Percentiles rank a stretch among this genome's conserved stretches.
Evolutionary conservation across 1,139 yeast genomes (phyloP).

Genomic region (Debaryomyces robertsiae): DNA sequence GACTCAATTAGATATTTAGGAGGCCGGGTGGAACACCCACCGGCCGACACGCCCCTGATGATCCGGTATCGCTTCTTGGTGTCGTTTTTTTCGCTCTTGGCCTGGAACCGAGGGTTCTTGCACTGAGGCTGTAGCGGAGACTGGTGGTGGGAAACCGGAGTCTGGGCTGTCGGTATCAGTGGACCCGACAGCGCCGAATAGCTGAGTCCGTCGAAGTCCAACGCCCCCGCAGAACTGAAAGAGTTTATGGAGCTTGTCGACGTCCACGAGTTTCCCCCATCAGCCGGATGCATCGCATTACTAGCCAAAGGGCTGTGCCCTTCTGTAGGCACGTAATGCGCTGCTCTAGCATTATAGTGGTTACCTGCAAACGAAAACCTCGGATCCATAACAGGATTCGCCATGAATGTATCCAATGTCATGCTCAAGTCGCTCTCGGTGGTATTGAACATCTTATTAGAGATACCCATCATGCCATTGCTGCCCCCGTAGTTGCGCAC

Average conservation of each 20-base stretch:
- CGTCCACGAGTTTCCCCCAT: background rate
- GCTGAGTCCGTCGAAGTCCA: background rate
- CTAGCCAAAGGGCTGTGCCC: background rate
- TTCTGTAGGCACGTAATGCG: background rate
- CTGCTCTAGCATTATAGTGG: no score
- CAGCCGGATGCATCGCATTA: background rate
- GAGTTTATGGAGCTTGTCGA: background rate
- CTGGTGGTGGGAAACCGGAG: conserved; percentile 4
- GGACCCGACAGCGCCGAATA: background rate
- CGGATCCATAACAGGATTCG: no score
- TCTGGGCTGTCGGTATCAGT: background rate
- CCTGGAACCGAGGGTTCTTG: background rate
- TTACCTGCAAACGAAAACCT: no score
- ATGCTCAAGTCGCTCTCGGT: background rate
- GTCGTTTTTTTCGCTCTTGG: background rate
- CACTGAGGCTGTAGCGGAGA: conserved; percentile 3
- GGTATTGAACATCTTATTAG: background rate
- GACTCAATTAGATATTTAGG: conserved; percentile 46
- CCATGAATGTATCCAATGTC: no score
- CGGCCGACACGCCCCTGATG: conserved; percentile 59
- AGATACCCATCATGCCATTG: no score
- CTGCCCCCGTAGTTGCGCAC: background rate
- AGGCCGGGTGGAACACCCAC: conserved; percentile 59
- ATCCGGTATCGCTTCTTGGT: conserved; percentile 39
- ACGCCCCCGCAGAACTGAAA: background rate